phyloP scores from a whole-genome alignment of 192 early-diverging fungal genomes.

The Glomus cerebriforme region DNA sequence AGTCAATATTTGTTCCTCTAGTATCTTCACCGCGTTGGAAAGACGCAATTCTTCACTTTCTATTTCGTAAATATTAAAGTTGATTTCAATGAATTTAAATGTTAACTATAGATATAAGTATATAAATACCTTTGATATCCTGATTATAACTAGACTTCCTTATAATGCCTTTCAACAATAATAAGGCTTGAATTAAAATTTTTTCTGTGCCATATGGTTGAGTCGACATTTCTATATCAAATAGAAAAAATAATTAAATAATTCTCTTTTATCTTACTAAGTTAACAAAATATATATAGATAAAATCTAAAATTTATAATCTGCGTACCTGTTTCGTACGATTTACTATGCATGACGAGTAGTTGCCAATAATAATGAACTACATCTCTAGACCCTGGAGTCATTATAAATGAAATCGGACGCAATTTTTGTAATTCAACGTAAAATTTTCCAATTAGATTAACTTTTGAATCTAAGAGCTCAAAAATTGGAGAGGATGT shows the following conservation, averaged over 20 bases:
- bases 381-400: slow-evolving; percentile 61
- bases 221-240: slow-evolving; percentile 10
- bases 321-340: slow-evolving; percentile 4
- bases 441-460: slow-evolving; percentile 78
- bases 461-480: slow-evolving; percentile 52
- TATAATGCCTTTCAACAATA: slow-evolving; percentile 65
- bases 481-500: neutral
- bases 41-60: slow-evolving; percentile 56
- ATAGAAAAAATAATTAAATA: neutral
- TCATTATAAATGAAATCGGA: slow-evolving; percentile 64
- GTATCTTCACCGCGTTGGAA: slow-evolving; percentile 51
- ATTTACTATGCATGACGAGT: slow-evolving; percentile 40
- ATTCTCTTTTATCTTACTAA: too few species aligned
- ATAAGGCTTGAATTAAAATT: slow-evolving; percentile 74
- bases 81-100: neutral
- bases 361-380: slow-evolving; percentile 77
- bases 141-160: slow-evolving; percentile 57
- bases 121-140: slow-evolving; percentile 34
- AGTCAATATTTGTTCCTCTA: slow-evolving; percentile 69
- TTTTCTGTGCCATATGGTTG: slow-evolving; percentile 48
- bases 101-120: neutral
- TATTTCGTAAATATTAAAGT: neutral
- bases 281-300: too few species aligned
- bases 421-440: slow-evolving; percentile 69
- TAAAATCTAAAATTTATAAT: too few species aligned